phyloP scores from a whole-genome alignment of 345 rosid genomes.

The Eucalyptus shirleyi region DNA sequence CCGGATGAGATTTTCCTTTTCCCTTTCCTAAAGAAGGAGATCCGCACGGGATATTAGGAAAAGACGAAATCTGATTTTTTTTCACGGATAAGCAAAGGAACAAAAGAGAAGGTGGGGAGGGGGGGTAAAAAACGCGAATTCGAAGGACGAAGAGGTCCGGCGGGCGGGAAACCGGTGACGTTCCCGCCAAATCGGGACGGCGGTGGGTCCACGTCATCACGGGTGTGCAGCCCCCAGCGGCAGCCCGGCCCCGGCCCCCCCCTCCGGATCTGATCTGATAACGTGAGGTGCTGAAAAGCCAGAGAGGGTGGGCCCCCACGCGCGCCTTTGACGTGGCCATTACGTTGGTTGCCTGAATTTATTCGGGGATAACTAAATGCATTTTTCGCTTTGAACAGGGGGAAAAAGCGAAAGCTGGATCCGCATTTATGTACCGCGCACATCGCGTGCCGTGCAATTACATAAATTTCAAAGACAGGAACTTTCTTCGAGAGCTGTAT shows the following conservation, averaged over 20 bases:
- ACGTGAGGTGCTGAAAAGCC: background rate
- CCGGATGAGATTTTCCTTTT: background rate
- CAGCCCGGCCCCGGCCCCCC: background rate
- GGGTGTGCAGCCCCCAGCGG: background rate
- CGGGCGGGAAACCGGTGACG: background rate
- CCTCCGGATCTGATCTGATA: background rate
- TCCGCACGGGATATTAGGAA: background rate
- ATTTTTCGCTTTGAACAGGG: background rate
- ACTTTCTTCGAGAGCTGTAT: background rate
- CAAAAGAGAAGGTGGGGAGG: too few species aligned
- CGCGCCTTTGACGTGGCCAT: background rate
- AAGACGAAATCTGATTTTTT: background rate
- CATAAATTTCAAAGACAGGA: background rate
- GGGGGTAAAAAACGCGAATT: background rate
- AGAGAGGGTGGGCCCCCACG: background rate
- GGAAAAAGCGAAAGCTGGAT: background rate
- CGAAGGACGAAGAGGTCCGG: background rate
- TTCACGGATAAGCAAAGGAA: background rate
- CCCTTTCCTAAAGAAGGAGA: background rate
- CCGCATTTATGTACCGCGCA: background rate
- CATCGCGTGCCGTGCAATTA: background rate
- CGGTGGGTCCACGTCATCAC: background rate
- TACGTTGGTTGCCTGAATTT: background rate
- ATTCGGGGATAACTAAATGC: background rate
- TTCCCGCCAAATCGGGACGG: background rate